Base-by-base conservation (phyloP, 305 asterid species). In the Rubia tinctorum region DNA sequence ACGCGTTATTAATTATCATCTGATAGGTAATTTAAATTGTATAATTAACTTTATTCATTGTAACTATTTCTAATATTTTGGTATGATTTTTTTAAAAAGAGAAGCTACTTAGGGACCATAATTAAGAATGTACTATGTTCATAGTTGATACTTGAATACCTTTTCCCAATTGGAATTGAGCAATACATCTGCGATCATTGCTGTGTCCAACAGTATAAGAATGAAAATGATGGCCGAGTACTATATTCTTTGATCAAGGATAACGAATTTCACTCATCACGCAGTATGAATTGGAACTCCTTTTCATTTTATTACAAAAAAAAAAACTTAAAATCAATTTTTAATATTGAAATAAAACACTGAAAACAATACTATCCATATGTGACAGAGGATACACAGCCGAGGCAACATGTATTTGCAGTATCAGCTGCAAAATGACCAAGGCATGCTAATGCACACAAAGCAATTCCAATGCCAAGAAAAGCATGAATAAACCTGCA, bases 401-500 rank as follows among this genome's bases (percentile, higher is more conserved):
- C 77, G 67, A 89, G 86, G 82, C 89, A 86, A 58, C 17, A 71
- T 3, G 53, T 14, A 22, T 86, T 86, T 25, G 87, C 80, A 15
- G 89, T 78, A 53, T 27, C 39, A 9, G 91, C 88, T 69, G 92
- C 92, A 72, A 86, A 39, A 71, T 86, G 88, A 18, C 96, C 92
- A 60, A 87, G 81, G 80, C 75, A 82, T 30, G 91, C 71, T 78
- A 81, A 72, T 71, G 86, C 92, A 56, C 88, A 87, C 76, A 84
- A 71, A 53, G 81, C 82, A 13, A 83, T 77, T 8, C 92, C 91
- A 70, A 83, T 79, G 17, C 84, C 86, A 75, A 87, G 83, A 73
- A 86, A 84, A 45, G 85, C 90, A 76, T 85, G 91, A 74, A 86
- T 82, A 23, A 82, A 84, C 92, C 92, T 89, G 91, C 83, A n/a